Base-by-base conservation (phyloP, 495 filamentous ascomycete genomes). In the Polyplosphaeria fusca region DNA sequence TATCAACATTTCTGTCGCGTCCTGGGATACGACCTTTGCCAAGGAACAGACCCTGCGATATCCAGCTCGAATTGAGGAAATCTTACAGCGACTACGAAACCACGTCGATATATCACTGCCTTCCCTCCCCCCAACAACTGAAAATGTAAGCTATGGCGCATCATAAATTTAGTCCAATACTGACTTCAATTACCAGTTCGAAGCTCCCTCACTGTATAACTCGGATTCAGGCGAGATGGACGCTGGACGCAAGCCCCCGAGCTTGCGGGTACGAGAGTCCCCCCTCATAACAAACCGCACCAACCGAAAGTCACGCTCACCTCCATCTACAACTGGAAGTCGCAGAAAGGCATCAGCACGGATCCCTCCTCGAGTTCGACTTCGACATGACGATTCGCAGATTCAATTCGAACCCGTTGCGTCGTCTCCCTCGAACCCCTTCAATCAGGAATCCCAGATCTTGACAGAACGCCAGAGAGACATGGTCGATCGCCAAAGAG, bases 401-500 rank as follows among this genome's bases (percentile, higher is more conserved):
- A 76, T 92, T 27, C 76, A 88, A 40, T 93, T 91, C 61, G 79
- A 82, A 4, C 68, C 82, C 0, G 82, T 91, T 44, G 77, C 79
- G 11, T 80, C 79, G 3, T 81, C 83, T 0, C 77, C 83, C 3
- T 70, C 71, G 2, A 56, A 61, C 9, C 59, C 60, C 2, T 61
- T 65, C 11, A 60, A 55, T 2, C 58, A 76, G 24, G 82, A 87
- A 24, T 85, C 84, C 3, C 86, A 88, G 60, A 63, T 82, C 3
- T 67, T 91, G 32, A 93, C 88, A 0, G 85, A 88, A 42, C 83
- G 80, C 19, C 89, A 90, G 64, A 83, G 78, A 54, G 87, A 90
- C 57, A 78, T 86, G 11, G 79, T 78, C 30, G 82, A 86, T 66
- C 71, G 82, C 38, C 82, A 93, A 69, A 74, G 73, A 28, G 69